Evolutionary conservation across 345 rosid species (phyloP).

Genomic region (Cardiospermum halicacabum): DNA sequence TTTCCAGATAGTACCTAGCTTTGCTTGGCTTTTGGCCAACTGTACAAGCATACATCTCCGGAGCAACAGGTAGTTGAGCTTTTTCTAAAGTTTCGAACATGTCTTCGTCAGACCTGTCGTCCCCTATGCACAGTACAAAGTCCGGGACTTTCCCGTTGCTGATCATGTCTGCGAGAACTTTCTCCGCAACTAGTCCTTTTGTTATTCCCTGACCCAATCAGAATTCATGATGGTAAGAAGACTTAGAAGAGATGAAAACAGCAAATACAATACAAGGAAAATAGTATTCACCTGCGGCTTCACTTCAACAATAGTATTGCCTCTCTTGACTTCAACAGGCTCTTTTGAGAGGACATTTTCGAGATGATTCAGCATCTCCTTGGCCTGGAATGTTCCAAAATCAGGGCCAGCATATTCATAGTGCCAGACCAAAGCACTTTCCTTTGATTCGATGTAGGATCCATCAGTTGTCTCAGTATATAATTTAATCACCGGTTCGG

Average conservation of each 20-base stretch:
- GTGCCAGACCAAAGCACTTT: slow-evolving; percentile 71
- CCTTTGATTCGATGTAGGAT: slow-evolving; percentile 56
- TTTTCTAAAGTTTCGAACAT: slow-evolving; percentile 53
- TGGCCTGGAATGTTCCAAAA: slow-evolving; percentile 64
- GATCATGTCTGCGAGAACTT: slow-evolving; percentile 36
- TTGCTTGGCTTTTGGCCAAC: slow-evolving; percentile 65
- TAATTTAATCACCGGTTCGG: slow-evolving; percentile 49
- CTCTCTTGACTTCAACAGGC: slow-evolving; percentile 54
- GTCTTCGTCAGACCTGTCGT: slow-evolving; percentile 64
- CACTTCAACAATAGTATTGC: slow-evolving; percentile 59
- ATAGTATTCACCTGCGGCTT: slow-evolving; percentile 49
- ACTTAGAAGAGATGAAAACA: background rate
- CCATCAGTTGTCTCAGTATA: slow-evolving; percentile 67
- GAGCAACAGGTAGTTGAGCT: slow-evolving; percentile 19
- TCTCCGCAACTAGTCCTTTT: slow-evolving; percentile 48
- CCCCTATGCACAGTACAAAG: slow-evolving; percentile 56
- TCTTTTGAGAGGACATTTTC: slow-evolving; percentile 62
- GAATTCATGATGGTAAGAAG: background rate
- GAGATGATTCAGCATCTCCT: slow-evolving; percentile 60
- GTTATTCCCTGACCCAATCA: slow-evolving; percentile 42
- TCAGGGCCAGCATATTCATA: slow-evolving; percentile 59
- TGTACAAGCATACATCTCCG: slow-evolving; percentile 54
- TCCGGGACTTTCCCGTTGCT: slow-evolving; percentile 37
- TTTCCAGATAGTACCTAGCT: slow-evolving; percentile 57
- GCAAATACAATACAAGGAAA: background rate